These are phyloP conservation scores for Leptoxyphium fumago DNA, from an alignment of 2,329 filamentous ascomycete species.

Conservation along the genomic window DNA sequence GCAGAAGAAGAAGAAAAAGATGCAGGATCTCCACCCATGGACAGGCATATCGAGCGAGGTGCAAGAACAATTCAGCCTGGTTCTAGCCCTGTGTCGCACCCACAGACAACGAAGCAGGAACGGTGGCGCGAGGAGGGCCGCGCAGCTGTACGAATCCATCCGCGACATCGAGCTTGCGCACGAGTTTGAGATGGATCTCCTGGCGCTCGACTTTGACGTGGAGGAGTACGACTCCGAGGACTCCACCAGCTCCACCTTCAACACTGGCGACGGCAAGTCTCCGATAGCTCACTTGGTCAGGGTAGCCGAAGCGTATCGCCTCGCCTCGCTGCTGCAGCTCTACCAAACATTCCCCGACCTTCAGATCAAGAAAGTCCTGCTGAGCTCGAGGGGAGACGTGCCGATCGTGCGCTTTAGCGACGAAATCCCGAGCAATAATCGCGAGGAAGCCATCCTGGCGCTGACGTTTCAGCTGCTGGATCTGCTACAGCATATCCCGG, in stretches of 20 bases:
- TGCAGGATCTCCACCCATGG: constrained; percentile 3
- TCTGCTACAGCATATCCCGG: constrained; percentile 2
- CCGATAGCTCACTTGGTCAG: constrained; percentile 5
- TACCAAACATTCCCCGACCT: constrained; percentile 5
- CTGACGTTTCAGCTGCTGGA: constrained; percentile 2
- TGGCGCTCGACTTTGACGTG: constrained; percentile 1
- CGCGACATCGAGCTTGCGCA: constrained; percentile 5
- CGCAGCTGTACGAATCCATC: constrained; percentile 2
- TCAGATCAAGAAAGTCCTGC: background rate
- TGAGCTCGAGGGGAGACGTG: background rate
- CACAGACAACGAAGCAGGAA: constrained; percentile 1
- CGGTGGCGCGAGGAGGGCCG: background rate
- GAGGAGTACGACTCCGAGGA: background rate
- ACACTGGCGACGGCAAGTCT: constrained; percentile 4
- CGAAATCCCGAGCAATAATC: background rate
- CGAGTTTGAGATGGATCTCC: constrained; percentile 3
- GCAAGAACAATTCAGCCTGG: constrained; percentile 4
- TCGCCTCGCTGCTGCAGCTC: constrained; percentile 3
- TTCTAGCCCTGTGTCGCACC: constrained; percentile 3
- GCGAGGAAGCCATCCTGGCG: background rate
- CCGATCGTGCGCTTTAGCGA: background rate
- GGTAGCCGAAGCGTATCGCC: constrained; percentile 4
- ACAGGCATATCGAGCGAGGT: constrained; percentile 4
- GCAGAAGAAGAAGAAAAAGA: background rate
- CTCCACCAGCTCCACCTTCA: background rate